Evolutionary conservation across 345 rosid species (phyloP).

Genomic region (Salix exigua): DNA sequence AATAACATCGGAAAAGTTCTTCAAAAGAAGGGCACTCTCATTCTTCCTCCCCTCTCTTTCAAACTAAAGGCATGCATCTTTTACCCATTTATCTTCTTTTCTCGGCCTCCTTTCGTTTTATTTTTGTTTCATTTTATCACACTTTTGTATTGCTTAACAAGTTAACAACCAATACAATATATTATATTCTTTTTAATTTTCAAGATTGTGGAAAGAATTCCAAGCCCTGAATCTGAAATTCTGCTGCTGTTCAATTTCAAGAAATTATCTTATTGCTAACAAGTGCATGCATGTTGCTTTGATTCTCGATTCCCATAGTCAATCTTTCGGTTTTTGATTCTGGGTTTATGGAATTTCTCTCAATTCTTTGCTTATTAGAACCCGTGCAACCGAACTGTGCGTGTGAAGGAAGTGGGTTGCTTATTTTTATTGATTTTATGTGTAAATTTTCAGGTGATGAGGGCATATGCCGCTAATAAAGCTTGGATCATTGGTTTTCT

Average conservation of each 20-base stretch:
- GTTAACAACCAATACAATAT: not conserved
- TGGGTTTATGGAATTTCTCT: not conserved
- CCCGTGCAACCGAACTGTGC: not conserved
- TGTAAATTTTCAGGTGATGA: constrained; percentile 51
- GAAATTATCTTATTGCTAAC: not conserved
- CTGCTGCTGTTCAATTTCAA: not conserved
- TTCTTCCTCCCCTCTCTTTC: constrained; percentile 94
- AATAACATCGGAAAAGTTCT: constrained; percentile 93
- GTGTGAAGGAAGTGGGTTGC: constrained; percentile 3
- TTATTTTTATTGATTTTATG: not conserved
- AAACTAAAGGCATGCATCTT: constrained; percentile 65
- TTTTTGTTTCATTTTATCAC: not conserved
- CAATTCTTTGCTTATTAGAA: not conserved
- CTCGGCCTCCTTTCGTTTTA: not conserved
- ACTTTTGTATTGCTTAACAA: not conserved
- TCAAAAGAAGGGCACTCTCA: constrained; percentile 94
- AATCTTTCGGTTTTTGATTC: not conserved
- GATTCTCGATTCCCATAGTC: not conserved
- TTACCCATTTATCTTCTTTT: not conserved
- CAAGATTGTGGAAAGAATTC: not conserved
- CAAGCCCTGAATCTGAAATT: not conserved
- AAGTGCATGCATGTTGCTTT: not conserved
- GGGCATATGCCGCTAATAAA: constrained; percentile 72
- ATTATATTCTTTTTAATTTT: not conserved
- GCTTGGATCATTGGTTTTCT: constrained; percentile 81